phyloP scores from a whole-genome alignment of 345 rosid species.

The Eucalyptus caleyi region DNA sequence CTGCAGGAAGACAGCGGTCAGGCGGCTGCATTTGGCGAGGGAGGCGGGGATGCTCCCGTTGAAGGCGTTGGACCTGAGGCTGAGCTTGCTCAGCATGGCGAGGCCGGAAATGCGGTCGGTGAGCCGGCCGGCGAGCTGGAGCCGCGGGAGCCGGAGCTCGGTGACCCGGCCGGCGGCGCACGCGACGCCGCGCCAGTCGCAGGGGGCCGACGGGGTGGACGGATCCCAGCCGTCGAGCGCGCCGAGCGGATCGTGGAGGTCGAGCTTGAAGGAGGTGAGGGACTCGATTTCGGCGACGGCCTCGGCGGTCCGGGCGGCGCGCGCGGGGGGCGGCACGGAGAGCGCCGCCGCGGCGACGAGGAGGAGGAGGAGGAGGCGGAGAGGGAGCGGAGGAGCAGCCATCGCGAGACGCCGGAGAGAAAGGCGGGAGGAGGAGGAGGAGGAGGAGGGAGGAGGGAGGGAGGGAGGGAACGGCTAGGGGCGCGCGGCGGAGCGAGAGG shows the following conservation, averaged over 20 bases:
- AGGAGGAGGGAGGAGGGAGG: not conserved
- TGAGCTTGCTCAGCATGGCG: constrained; percentile 44
- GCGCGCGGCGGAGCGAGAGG: not conserved
- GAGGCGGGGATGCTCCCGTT: constrained; percentile 70
- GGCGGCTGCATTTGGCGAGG: constrained; percentile 57
- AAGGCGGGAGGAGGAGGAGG: not conserved
- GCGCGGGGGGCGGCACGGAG: not conserved
- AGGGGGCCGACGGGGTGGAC: constrained; percentile 61
- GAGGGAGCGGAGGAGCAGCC: not conserved
- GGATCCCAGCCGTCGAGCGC: constrained; percentile 67
- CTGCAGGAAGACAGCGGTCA: constrained; percentile 67
- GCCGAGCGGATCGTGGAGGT: constrained; percentile 66
- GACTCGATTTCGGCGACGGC: constrained; percentile 51
- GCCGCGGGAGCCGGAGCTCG: constrained; percentile 66
- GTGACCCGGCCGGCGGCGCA: constrained; percentile 48
- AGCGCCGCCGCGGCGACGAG: not conserved
- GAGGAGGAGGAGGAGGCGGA: not conserved
- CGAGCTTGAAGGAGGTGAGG: constrained; percentile 56
- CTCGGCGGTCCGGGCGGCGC: constrained; percentile 11
- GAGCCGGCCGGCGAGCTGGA: constrained; percentile 67
- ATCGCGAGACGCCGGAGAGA: not conserved
- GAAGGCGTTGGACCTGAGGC: constrained; percentile 65
- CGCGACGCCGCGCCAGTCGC: constrained; percentile 86
- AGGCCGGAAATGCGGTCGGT: constrained; percentile 39
- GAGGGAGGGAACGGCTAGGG: not conserved